These are phyloP conservation scores for Flueggea neowawraea DNA, from an alignment of 441 rosid species.

Conservation along the genomic window DNA sequence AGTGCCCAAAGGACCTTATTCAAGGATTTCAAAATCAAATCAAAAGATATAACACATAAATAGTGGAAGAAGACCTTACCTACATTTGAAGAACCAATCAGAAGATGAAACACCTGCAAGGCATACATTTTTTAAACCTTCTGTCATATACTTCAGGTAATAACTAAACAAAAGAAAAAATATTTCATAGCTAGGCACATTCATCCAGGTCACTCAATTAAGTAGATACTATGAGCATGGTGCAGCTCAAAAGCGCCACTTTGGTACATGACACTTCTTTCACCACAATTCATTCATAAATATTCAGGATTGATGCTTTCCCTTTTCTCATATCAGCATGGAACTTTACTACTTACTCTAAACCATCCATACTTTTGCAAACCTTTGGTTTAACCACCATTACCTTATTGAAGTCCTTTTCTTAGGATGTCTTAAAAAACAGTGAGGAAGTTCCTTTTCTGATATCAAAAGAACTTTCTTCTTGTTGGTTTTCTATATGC, in stretches of 20 bases:
- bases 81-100: slow-evolving; percentile 57
- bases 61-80: slow-evolving; percentile 29
- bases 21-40: not conserved
- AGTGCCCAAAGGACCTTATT: no score
- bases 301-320: no score
- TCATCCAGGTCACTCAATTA: not conserved
- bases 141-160: slow-evolving; percentile 3
- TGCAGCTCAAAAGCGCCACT: not conserved
- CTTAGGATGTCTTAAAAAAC: no score
- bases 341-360: no score
- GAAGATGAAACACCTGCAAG: slow-evolving; percentile 63
- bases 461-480: not conserved
- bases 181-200: not conserved
- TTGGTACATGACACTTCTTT: no score
- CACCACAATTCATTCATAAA: no score
- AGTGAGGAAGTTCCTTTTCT: not conserved
- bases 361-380: no score
- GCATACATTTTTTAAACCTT: slow-evolving; percentile 17
- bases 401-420: no score
- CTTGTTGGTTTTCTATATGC: not conserved
- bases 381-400: no score
- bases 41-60: not conserved
- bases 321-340: no score
- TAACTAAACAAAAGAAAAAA: not conserved
- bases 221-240: not conserved